Percentiles rank a stretch among this genome's conserved stretches.
Evolutionary conservation across 2,329 filamentous ascomycete species (phyloP).

Genomic region (Monosporascus ibericus): DNA sequence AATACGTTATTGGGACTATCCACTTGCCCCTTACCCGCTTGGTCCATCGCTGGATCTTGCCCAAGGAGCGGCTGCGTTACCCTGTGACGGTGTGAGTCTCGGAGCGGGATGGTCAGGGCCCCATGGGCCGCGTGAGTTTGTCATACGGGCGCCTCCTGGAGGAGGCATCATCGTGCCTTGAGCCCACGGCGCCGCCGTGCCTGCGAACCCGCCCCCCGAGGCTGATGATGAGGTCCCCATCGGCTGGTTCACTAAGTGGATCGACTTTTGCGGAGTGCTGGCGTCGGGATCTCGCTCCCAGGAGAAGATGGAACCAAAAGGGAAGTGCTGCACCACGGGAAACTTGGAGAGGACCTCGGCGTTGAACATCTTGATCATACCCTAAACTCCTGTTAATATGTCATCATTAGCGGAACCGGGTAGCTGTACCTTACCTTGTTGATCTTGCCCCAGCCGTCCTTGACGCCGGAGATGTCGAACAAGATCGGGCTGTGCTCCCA

Average conservation of each 20-base stretch:
- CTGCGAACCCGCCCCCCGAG: slow-evolving; percentile 14
- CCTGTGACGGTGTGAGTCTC: slow-evolving; percentile 12
- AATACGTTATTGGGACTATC: neutral
- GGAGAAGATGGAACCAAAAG: slow-evolving; percentile 72
- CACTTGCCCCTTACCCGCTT: slow-evolving; percentile 12
- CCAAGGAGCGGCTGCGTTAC: slow-evolving; percentile 19
- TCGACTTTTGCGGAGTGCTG: slow-evolving; percentile 37
- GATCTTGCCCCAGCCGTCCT: slow-evolving; percentile 95
- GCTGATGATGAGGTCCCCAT: slow-evolving; percentile 20
- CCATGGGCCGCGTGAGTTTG: slow-evolving; percentile 20
- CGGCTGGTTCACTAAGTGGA: slow-evolving; percentile 55
- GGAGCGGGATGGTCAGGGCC: slow-evolving; percentile 14
- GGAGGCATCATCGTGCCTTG: slow-evolving; percentile 34
- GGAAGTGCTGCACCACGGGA: slow-evolving; percentile 96
- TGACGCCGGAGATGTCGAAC: slow-evolving; percentile 89
- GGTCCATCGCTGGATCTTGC: slow-evolving; percentile 21
- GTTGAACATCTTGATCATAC: slow-evolving; percentile 99
- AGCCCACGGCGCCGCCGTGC: slow-evolving; percentile 40
- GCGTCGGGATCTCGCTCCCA: slow-evolving; percentile 67
- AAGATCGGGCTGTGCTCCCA: slow-evolving; percentile 96
- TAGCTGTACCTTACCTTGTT: slow-evolving; percentile 57
- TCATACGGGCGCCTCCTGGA: slow-evolving; percentile 24
- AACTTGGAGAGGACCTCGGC: slow-evolving; percentile 95
- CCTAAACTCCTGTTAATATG: slow-evolving; percentile 38
- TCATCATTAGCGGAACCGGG: neutral